Evolutionary conservation across 108 stramenopile species (phyloP), one percentile per base, ranked within the genome.

Genomic region (Schizochytrium sp.): DNA sequence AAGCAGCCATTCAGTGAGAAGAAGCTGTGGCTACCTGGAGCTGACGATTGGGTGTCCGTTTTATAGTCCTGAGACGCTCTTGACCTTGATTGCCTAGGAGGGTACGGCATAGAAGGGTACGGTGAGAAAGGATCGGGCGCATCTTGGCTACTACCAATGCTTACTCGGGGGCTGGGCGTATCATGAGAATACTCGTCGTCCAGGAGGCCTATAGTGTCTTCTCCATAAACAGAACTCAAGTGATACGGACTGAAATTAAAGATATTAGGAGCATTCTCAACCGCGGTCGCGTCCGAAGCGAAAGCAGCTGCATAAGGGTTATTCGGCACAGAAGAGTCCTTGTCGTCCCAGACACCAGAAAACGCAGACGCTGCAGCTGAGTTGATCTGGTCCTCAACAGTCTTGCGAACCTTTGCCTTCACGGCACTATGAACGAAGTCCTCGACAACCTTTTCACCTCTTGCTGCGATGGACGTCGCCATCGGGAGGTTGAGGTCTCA

Each of bases 281-380:
- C 19, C 8, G 64, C 42, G 76, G 49, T 53, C 5, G 12, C 40
- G 10, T 83, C 76, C 15, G 47, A 55, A 5, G 76, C 76, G 47
- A 83, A 83, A 53, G 76, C 76, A 5, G 47, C 76, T 28, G 50
- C 53, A 53, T 55, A 83, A 10, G 76, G 76, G 28, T 83, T 83
- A 8, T 49, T n/a, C 45, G 76, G 50, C 47, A 44, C 64, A 8
- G 64, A 28, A 28, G 28, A 28, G 28, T 28, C 28, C 28, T 28
- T 28, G 28, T 28, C 28, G 28, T 28, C 28, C 28, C 28, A 28
- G 28, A 28, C 28, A 28, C 28, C 28, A 28, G 28, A 28, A 28
- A 28, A 28, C 28, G 28, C 28, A 28, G 28, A 28, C 28, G 28
- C 28, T 28, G 28, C 28, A 28, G 28, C 28, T 28, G 28, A 28